A percentile compares a stretch with the other conserved stretches of the same genome.
Evolutionary conservation across 2,329 filamentous ascomycete genomes (phyloP).

Genomic region (Botrytis porri): DNA sequence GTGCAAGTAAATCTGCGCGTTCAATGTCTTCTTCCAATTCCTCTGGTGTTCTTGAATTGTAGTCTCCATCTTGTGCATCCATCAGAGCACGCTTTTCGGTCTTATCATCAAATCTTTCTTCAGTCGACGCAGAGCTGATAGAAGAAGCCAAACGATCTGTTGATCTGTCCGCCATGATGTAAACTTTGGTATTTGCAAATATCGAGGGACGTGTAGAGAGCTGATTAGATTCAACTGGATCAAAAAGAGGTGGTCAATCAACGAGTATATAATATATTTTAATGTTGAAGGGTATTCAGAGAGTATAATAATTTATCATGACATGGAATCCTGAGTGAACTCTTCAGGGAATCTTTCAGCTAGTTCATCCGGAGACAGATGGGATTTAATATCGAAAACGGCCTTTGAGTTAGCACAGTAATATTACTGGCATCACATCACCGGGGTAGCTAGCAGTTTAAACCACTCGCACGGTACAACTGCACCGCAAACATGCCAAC

Average conservation of each 20-base stretch:
- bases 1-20: slow-evolving; percentile 43
- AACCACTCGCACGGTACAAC: neutral
- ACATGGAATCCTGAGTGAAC: neutral
- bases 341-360: neutral
- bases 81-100: slow-evolving; percentile 28
- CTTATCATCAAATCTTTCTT: slow-evolving; percentile 32
- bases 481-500: neutral
- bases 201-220: neutral
- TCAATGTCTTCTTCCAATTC: slow-evolving; percentile 43
- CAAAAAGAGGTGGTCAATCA: neutral
- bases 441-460: neutral
- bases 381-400: neutral
- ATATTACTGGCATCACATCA: neutral
- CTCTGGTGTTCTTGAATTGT: slow-evolving; percentile 32
- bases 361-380: neutral
- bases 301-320: neutral
- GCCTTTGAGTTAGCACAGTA: neutral
- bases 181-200: neutral
- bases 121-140: slow-evolving; percentile 33
- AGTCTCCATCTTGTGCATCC: slow-evolving; percentile 27
- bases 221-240: neutral
- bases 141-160: slow-evolving; percentile 32
- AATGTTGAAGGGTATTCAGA: neutral
- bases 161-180: slow-evolving; percentile 32
- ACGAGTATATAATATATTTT: neutral